Conservation (phyloP, 2,329 filamentous ascomycete genomes). For the Pseudopithomyces chartarum region DNA sequence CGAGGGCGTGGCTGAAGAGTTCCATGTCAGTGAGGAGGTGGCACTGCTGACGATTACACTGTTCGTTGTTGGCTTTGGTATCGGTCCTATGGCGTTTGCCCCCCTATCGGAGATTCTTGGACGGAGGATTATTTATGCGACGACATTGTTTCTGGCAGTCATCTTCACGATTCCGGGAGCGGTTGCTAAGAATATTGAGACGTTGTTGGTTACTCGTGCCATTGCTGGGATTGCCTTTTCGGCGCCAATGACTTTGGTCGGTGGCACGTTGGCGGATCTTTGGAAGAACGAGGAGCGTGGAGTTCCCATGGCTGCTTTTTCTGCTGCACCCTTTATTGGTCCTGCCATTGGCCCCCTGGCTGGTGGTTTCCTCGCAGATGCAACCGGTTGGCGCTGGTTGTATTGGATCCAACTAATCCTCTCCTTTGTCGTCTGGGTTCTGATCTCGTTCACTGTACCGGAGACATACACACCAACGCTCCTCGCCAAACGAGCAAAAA, state of each 20-base stretch:
- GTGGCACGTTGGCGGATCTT: slow-evolving; percentile 81
- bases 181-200: slow-evolving; percentile 74
- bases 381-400: slow-evolving; percentile 64
- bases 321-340: slow-evolving; percentile 80
- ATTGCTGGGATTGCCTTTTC: slow-evolving; percentile 86
- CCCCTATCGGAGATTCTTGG: slow-evolving; percentile 78
- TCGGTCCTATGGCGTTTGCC: slow-evolving; percentile 80
- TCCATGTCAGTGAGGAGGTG: slow-evolving; percentile 73
- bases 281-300: slow-evolving; percentile 84
- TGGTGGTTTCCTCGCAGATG: slow-evolving; percentile 74
- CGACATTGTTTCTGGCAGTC: slow-evolving; percentile 71
- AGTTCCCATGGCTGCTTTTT: slow-evolving; percentile 86
- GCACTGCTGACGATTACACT: slow-evolving; percentile 73
- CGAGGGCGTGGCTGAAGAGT: slow-evolving; percentile 64
- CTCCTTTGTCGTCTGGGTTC: slow-evolving; percentile 42
- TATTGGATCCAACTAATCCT: slow-evolving; percentile 60
- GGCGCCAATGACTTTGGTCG: slow-evolving; percentile 84
- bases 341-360: slow-evolving; percentile 70
- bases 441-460: slow-evolving; percentile 53
- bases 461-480: slow-evolving; percentile 59
- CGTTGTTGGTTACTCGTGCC: slow-evolving; percentile 74
- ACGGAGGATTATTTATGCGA: slow-evolving; percentile 70
- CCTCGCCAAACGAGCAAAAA: slow-evolving; percentile 54
- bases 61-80: slow-evolving; percentile 81
- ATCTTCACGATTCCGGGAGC: slow-evolving; percentile 83